Conservation (phyloP, 306 rosid species). For the Cucurbita maxima region DNA sequence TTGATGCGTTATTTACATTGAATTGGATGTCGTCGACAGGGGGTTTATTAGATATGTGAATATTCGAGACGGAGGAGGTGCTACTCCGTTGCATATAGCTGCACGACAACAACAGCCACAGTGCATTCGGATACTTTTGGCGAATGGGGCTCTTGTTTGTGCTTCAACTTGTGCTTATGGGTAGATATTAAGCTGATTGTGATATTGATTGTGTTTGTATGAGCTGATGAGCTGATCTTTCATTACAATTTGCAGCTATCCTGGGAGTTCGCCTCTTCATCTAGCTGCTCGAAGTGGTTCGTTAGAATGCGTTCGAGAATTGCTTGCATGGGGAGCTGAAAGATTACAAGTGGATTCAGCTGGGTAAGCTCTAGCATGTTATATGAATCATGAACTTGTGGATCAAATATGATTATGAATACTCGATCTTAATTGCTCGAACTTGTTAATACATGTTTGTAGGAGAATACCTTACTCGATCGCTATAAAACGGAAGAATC, state of each 20-base stretch:
- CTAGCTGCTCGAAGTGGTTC: conserved; percentile 82
- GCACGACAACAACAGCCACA: conserved; percentile 52
- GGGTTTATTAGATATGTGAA: conserved; percentile 84
- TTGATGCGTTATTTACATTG: background rate
- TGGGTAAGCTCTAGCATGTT: conserved; percentile 33
- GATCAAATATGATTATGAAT: background rate
- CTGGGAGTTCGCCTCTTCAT: conserved; percentile 77
- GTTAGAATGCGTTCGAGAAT: conserved; percentile 59
- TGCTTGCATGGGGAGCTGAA: conserved; percentile 93
- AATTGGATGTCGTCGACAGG: conserved; percentile 30
- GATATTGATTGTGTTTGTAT: conserved; percentile 1
- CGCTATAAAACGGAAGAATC: conserved; percentile 57
- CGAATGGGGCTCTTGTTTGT: conserved; percentile 78
- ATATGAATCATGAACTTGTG: background rate
- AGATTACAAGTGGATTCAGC: conserved; percentile 63
- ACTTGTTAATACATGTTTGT: conserved; percentile 9
- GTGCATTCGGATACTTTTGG: conserved; percentile 52
- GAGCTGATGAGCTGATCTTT: conserved; percentile 1
- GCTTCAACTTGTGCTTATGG: conserved; percentile 68
- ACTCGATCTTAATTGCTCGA: background rate
- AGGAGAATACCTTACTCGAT: conserved; percentile 70
- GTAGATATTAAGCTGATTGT: conserved; percentile 18
- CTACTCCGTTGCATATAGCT: conserved; percentile 78
- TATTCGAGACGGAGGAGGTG: conserved; percentile 75
- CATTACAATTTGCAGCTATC: conserved; percentile 39